Conservation (phyloP, 257 asterid species). For the Primulina huaijiensis region DNA sequence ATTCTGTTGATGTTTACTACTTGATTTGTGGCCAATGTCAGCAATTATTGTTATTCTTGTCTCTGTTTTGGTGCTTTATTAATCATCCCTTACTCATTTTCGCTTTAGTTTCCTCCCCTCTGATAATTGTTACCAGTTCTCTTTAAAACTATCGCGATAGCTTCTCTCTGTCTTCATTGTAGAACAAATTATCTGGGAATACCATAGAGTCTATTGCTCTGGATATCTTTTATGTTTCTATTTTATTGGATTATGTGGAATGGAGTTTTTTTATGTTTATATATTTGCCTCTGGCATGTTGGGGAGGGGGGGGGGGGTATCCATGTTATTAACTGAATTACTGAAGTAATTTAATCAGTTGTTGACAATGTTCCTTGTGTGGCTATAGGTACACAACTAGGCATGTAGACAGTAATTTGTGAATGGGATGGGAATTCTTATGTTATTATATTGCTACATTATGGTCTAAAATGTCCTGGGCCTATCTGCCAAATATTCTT, state of each 20-base stretch:
- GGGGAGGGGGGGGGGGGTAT: background rate
- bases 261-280: background rate
- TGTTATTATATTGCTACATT: background rate
- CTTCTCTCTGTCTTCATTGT: background rate
- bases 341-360: background rate
- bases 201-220: constrained; percentile 10
- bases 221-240: background rate
- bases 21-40: constrained; percentile 5
- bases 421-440: constrained; percentile 1
- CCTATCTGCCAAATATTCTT: constrained; percentile 5
- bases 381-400: background rate
- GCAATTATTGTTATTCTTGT: constrained; percentile 10
- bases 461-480: background rate
- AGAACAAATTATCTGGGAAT: background rate
- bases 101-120: background rate
- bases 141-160: no score
- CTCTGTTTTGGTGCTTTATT: background rate
- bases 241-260: background rate
- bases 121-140: background rate
- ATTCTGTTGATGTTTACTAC: constrained; percentile 13
- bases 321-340: background rate
- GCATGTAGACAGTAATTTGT: background rate
- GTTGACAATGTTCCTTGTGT: constrained; percentile 2
- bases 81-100: background rate
- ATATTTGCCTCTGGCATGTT: constrained; percentile 4